Evolutionary conservation across 2,329 filamentous ascomycete species (phyloP), one percentile per base, ranked within the genome.

Genomic region (Paecilomyces dactylethromorphus): DNA sequence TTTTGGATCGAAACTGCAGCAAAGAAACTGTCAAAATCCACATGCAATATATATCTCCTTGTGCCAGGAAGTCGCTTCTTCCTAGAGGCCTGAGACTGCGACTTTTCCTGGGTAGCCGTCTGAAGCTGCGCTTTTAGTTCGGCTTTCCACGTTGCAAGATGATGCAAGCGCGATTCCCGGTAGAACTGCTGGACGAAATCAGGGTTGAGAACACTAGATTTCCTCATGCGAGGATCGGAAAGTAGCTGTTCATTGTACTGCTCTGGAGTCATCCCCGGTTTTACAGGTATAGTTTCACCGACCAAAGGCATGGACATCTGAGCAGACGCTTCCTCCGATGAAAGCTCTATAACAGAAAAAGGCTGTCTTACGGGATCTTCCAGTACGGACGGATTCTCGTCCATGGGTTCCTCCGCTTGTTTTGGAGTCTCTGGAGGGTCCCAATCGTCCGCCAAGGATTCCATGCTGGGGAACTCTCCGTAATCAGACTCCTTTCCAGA

Each of bases 21-120:
- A 74, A 99, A 99, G 76, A 99, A 99, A 73, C 92, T 94, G 75
- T 99, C 95, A 72, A 99, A 99, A 70, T 99, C 94, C 31, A 99
- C 91, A 68, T 99, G 94, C 69, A 99, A 84, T 56, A 99, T 83
- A 67, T 97, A 99, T 55, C 89, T 80, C 60, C 92, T 82, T 2
- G 86, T 76, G 0, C 88, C 89, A 12, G 83, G 79, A 26, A 81
- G 80, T 50, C 81, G 80, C 66, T 87, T 82, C 59, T 78, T 78
- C 79, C 64, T 78, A 5, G 63, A 71, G 66, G 70, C 82, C 75
- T 71, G 70, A 21, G 72, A 76, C 74, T 71, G 66, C 10, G 71
- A 72, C 68, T 87, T 91, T 65, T 95, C 89, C 1, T 84, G 83
- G 8, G 92, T 87, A 58, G 96, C 78, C 7, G 83, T 86, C 74